phyloP scores from a whole-genome alignment of 2,329 filamentous ascomycete genomes.

The Colletotrichum sp. region DNA sequence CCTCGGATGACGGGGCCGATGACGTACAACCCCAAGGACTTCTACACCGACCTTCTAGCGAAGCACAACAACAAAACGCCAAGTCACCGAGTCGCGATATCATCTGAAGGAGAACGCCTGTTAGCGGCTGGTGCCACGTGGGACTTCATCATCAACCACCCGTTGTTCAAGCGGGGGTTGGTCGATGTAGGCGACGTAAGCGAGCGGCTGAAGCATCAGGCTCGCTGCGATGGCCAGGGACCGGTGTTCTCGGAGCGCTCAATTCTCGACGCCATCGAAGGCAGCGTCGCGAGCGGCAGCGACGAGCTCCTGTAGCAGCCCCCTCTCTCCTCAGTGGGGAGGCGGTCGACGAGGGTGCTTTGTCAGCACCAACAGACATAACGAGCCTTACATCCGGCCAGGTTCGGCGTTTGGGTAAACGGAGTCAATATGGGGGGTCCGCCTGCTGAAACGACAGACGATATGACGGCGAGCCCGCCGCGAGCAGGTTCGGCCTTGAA shows the following conservation, averaged over 20 bases:
- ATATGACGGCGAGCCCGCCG: neutral
- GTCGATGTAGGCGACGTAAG: slow-evolving; percentile 85
- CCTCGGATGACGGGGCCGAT: slow-evolving; percentile 69
- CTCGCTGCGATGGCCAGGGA: slow-evolving; percentile 84
- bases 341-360: neutral
- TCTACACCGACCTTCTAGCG: slow-evolving; percentile 68
- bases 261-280: slow-evolving; percentile 76
- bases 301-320: slow-evolving; percentile 70
- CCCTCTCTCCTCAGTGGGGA: neutral
- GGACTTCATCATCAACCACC: slow-evolving; percentile 86
- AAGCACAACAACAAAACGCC: slow-evolving; percentile 67
- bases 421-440: slow-evolving; percentile 4
- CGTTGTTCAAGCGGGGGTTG: slow-evolving; percentile 75
- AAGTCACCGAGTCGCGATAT: slow-evolving; percentile 72
- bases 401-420: slow-evolving; percentile 20
- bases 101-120: slow-evolving; percentile 70
- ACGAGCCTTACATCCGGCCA: slow-evolving; percentile 3
- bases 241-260: slow-evolving; percentile 84
- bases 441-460: slow-evolving; percentile 11
- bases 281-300: slow-evolving; percentile 76
- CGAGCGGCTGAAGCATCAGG: slow-evolving; percentile 75
- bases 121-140: slow-evolving; percentile 82
- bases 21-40: slow-evolving; percentile 74
- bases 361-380: slow-evolving; percentile 3
- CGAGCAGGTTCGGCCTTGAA: neutral